Conservation (phyloP, 2,329 filamentous ascomycete genomes). For the Magnaporthales sp. region DNA sequence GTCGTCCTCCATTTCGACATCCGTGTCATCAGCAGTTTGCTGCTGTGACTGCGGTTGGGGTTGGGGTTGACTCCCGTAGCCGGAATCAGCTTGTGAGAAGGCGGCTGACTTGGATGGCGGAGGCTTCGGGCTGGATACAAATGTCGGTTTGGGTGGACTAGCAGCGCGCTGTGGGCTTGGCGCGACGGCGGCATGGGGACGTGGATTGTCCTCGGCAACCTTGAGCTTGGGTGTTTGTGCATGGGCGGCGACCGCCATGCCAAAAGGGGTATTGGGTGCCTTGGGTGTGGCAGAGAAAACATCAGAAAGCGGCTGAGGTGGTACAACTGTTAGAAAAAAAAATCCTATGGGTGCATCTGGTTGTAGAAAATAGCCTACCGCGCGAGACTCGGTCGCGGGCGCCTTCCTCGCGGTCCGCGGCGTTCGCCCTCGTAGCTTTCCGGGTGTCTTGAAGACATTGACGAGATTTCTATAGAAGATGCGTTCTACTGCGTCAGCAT, state of each 20-base stretch:
- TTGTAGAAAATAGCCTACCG: slow-evolving; percentile 41
- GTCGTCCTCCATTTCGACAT: slow-evolving; percentile 23
- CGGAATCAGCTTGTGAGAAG: slow-evolving; percentile 49
- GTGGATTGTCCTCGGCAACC: slow-evolving; percentile 41
- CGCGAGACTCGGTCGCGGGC: slow-evolving; percentile 45
- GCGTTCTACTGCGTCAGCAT: neutral
- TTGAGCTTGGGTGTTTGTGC: slow-evolving; percentile 49
- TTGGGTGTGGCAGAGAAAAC: slow-evolving; percentile 48
- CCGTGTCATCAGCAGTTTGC: neutral
- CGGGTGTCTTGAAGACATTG: slow-evolving; percentile 93
- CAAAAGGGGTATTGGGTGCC: slow-evolving; percentile 39
- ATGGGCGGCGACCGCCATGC: slow-evolving; percentile 18
- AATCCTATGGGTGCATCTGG: neutral
- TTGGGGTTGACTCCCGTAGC: slow-evolving; percentile 59
- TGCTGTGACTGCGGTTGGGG: neutral
- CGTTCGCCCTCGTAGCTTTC: slow-evolving; percentile 74
- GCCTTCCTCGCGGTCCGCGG: slow-evolving; percentile 61
- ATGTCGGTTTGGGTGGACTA: slow-evolving; percentile 22
- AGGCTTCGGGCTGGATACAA: slow-evolving; percentile 21
- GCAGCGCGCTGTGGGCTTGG: slow-evolving; percentile 20
- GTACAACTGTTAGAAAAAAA: slow-evolving; percentile 16
- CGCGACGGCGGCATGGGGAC: slow-evolving; percentile 15
- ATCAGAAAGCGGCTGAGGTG: slow-evolving; percentile 46
- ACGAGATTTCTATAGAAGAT: slow-evolving; percentile 61
- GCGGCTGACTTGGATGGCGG: slow-evolving; percentile 16